Evolutionary conservation across 2,329 filamentous ascomycete species (phyloP).

Genomic region (Xylaria arbuscula): DNA sequence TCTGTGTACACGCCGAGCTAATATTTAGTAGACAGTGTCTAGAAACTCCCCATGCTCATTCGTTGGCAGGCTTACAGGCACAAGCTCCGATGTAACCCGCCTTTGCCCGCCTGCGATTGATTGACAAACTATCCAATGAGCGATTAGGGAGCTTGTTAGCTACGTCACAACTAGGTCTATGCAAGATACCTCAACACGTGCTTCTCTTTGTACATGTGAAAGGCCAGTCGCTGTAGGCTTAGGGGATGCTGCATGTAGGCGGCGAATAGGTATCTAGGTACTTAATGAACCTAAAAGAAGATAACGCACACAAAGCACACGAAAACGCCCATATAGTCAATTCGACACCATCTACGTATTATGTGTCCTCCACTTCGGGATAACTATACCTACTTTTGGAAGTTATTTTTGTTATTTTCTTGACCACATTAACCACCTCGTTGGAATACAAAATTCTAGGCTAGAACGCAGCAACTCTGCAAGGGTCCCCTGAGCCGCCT

Average conservation of each 20-base stretch:
- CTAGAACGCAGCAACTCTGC: conserved; percentile 3
- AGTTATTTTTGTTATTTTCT: neutral
- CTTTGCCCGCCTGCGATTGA: neutral
- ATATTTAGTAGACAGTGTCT: no score
- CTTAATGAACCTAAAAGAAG: conserved; percentile 4
- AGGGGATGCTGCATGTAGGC: neutral
- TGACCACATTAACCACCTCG: neutral
- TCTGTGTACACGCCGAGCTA: neutral
- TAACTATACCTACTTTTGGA: neutral
- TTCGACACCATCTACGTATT: neutral
- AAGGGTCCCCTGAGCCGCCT: neutral
- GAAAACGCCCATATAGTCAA: neutral
- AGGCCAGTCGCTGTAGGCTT: conserved; percentile 15
- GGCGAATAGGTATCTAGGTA: neutral
- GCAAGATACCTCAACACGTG: conserved; percentile 24
- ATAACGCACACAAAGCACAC: conserved; percentile 6
- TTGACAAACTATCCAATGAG: neutral
- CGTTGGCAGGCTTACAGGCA: neutral
- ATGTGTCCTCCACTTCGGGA: neutral
- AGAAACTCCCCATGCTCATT: no score
- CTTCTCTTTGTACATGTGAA: conserved; percentile 31
- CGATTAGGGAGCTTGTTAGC: conserved; percentile 6
- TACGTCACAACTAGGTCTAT: conserved; percentile 27
- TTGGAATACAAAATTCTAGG: neutral
- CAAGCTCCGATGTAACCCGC: neutral